These are phyloP conservation scores for Torulaspora indica DNA, from an alignment of 805 yeast species.

Conservation along the genomic window DNA sequence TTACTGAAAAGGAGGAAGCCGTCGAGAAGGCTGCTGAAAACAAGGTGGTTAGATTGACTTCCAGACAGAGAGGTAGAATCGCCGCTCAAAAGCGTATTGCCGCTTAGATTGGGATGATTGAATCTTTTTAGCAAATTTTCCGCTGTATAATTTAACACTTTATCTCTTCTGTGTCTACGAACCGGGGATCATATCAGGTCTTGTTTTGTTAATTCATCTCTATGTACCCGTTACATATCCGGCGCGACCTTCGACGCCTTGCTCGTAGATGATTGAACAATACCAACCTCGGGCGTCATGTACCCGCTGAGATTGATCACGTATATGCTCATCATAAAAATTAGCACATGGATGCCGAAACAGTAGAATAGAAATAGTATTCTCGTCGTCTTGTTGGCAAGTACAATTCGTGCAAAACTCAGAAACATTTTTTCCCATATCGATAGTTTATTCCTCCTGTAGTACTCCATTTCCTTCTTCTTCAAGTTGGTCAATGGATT, in stretches of 20 bases:
- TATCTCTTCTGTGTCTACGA: constrained; percentile 6
- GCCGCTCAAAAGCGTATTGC: constrained; percentile 83
- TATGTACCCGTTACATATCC: constrained; percentile 3
- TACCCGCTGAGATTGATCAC: constrained; percentile 45
- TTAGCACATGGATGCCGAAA: constrained; percentile 65
- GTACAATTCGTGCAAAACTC: constrained; percentile 64
- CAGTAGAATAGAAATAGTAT: constrained; percentile 71
- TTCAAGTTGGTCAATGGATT: constrained; percentile 84
- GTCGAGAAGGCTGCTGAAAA: constrained; percentile 86
- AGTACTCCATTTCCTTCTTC: constrained; percentile 66
- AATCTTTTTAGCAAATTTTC: constrained; percentile 10
- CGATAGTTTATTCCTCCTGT: constrained; percentile 60
- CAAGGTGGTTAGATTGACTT: constrained; percentile 64
- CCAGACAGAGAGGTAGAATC: constrained; percentile 91
- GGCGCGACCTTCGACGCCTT: not conserved
- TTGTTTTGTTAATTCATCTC: constrained; percentile 1
- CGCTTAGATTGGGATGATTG: constrained; percentile 42
- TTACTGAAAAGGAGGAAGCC: constrained; percentile 91
- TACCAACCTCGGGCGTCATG: constrained; percentile 43
- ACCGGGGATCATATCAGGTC: not conserved
- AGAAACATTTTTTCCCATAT: constrained; percentile 76
- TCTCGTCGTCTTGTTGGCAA: constrained; percentile 69
- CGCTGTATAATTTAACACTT: constrained; percentile 16
- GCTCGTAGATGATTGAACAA: constrained; percentile 18
- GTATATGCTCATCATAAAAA: constrained; percentile 58